These are phyloP conservation scores for Strobilomyces confusus DNA, from an alignment of 768 basidiomycete species.

Conservation along the genomic window DNA sequence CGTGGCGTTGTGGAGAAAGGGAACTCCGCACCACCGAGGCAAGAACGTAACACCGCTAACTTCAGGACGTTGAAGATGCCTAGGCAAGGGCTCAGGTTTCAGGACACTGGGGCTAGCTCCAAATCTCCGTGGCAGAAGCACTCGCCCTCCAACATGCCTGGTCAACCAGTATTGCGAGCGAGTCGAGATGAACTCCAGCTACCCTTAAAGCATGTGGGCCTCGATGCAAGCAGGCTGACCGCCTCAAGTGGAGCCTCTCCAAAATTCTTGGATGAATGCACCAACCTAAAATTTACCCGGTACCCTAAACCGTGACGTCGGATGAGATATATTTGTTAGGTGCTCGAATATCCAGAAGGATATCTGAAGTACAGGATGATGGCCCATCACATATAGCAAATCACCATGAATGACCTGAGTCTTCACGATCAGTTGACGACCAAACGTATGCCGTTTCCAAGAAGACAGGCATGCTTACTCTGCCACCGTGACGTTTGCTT, in stretches of 20 bases:
- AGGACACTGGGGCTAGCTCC: not conserved
- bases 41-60: conserved; percentile 2
- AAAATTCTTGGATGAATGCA: not conserved
- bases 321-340: not conserved
- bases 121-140: not conserved
- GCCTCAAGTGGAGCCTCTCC: conserved; percentile 1
- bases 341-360: conserved; percentile 4
- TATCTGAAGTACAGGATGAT: conserved; percentile 14
- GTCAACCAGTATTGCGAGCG: not conserved
- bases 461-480: conserved; percentile 5
- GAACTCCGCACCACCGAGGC: too few relatives aligned
- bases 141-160: not conserved
- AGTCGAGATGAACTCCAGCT: not conserved
- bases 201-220: not conserved
- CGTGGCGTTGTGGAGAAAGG: too few relatives aligned
- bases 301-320: conserved; percentile 4
- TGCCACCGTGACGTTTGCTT: not conserved
- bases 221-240: conserved; percentile 1
- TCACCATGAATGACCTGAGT: conserved; percentile 7
- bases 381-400: conserved; percentile 6
- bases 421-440: conserved; percentile 6
- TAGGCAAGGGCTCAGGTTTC: not conserved
- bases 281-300: not conserved
- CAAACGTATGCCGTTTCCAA: not conserved
- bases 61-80: not conserved